phyloP scores from a whole-genome alignment of 2,329 filamentous ascomycete genomes.

The Pyrenophora graminea region DNA sequence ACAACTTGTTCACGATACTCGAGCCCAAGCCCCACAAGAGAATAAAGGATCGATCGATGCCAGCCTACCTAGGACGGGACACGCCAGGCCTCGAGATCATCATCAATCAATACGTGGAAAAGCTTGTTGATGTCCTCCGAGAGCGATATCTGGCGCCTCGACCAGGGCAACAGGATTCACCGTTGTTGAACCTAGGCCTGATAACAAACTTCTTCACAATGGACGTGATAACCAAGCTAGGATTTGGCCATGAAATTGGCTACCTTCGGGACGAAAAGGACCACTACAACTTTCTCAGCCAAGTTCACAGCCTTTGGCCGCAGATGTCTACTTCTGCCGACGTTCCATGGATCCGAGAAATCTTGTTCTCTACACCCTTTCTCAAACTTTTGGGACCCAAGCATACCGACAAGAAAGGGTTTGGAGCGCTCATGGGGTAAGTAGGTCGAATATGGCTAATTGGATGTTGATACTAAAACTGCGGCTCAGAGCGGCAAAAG shows the following conservation, averaged over 20 bases:
- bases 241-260: slow-evolving; percentile 14
- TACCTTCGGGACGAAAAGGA: slow-evolving; percentile 11
- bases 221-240: slow-evolving; percentile 15
- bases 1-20: slow-evolving; percentile 4
- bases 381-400: slow-evolving; percentile 1
- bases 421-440: slow-evolving; percentile 2
- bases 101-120: too few relatives aligned
- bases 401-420: slow-evolving; percentile 2
- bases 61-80: too few relatives aligned
- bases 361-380: slow-evolving; percentile 8
- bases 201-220: slow-evolving; percentile 11
- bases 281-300: slow-evolving; percentile 7
- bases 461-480: too few relatives aligned
- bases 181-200: neutral
- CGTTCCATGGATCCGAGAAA: slow-evolving; percentile 8
- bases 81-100: too few relatives aligned
- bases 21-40: neutral
- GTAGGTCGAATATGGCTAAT: too few relatives aligned
- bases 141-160: too few relatives aligned
- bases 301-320: slow-evolving; percentile 1
- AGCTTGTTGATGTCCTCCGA: too few relatives aligned
- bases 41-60: neutral
- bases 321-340: slow-evolving; percentile 6
- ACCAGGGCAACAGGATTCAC: neutral
- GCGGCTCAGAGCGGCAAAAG: too few relatives aligned